Evolutionary conservation across 176 grass and related monocot genomes (phyloP), one percentile per base, ranked within the genome.

Genomic region (Avena insularis): DNA sequence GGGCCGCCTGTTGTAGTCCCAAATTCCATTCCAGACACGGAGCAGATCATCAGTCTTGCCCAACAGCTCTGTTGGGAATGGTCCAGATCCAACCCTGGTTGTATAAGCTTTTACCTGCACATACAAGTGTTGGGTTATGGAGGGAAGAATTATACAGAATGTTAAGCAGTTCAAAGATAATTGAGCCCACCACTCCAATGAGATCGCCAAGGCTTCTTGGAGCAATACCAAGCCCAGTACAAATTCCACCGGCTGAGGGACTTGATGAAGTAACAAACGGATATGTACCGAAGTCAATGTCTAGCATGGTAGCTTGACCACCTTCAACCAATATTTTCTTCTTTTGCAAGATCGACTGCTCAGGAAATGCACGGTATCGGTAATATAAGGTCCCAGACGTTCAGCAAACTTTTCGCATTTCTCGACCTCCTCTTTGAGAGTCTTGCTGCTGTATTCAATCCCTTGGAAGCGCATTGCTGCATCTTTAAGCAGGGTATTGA

Each of bases 321-420:
- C 96, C 93, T 94, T 96, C 96, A 62, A 98, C 93, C 77, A 98
- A 91, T 77, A 98, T 84, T 84, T 96, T 98, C 92, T 94, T 98
- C n/a, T 92, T 92, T 56, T 98, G 90, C 79, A 79, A 87, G 70
- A 98, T 91, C 3, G 91, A 92, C 38, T 96, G 29, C 94, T 96
- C 51, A 98, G 85, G 78, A 92, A 92, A 60, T 98, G 91, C 33
- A 98, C 89, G 0, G 92, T 98, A 80, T 98, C 93, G 8, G 92
- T 71, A 48, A 98, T 96, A 71, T 92, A 96, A 31, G 93, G 92
- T 79, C 81, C 88, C 10, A 98, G 68, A 5, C 88, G 68, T 50
- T 96, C 93, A 1, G 92, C 92, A 87, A 94, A 95, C 71, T 17
- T 79, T 88, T 96, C 89, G 9, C 96, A 96, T 60, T 86, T 96